phyloP scores from a whole-genome alignment of 257 asterid species.

The Solanum chiquidenum region DNA sequence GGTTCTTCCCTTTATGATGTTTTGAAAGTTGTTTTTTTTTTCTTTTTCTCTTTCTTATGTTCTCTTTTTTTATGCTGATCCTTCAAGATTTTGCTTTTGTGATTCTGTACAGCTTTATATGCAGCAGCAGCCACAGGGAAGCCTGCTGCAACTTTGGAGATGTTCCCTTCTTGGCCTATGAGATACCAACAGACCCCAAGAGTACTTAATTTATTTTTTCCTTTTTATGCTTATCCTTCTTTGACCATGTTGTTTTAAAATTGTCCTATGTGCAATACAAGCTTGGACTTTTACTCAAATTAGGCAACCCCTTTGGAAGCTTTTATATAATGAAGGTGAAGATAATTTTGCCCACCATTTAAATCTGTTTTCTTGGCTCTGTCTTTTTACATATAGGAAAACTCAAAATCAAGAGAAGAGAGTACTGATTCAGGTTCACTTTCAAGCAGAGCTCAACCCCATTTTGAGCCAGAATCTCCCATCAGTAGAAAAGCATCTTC shows the following conservation, averaged over 20 bases:
- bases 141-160: conserved; percentile 93
- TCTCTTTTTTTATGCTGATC: conserved; percentile 14
- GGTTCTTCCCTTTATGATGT: conserved; percentile 19
- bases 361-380: conserved; percentile 19
- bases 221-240: background rate
- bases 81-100: conserved; percentile 46
- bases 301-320: background rate
- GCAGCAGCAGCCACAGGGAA: conserved; percentile 19
- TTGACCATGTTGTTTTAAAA: background rate
- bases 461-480: conserved; percentile 66
- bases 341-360: background rate
- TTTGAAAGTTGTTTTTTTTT: background rate
- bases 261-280: background rate
- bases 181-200: conserved; percentile 67
- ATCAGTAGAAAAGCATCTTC: conserved; percentile 31
- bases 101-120: conserved; percentile 78
- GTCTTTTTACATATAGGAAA: conserved; percentile 14
- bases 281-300: conserved; percentile 1
- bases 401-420: conserved; percentile 78
- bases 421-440: conserved; percentile 71
- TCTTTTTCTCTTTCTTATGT: background rate
- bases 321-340: background rate
- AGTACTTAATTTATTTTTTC: conserved; percentile 1
- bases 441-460: conserved; percentile 32
- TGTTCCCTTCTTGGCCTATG: conserved; percentile 96